Evolutionary conservation across 1,284 basidiomycete species (phyloP).

Genomic region (Trichosporon sp.): DNA sequence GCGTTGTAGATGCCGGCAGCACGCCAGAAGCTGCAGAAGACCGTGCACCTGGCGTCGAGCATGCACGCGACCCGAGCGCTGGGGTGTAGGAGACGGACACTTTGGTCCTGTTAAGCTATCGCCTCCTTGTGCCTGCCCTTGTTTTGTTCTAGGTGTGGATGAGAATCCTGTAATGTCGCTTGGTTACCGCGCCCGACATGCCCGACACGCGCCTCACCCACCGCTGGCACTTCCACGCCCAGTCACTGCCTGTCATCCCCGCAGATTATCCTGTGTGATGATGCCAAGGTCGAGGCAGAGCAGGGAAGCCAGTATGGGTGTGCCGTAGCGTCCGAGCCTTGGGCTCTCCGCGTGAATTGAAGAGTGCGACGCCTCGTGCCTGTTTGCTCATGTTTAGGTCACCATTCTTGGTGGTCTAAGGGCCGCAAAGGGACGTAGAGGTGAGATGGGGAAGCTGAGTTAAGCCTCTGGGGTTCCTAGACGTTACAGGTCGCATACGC

Average conservation of each 20-base stretch:
- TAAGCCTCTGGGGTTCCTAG: background rate
- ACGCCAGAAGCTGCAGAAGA: background rate
- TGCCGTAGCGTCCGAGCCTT: background rate
- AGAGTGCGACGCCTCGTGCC: background rate
- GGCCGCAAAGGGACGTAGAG: background rate
- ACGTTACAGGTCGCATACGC: background rate
- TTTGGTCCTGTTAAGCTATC: background rate
- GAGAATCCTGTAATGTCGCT: background rate
- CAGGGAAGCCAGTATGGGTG: no score
- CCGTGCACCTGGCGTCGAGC: background rate
- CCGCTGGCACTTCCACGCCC: background rate
- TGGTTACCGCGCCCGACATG: background rate
- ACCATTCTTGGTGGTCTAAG: background rate
- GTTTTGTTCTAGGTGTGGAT: background rate
- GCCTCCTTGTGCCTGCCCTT: background rate
- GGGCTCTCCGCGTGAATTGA: background rate
- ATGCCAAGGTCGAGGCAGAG: background rate
- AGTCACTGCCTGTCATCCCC: background rate
- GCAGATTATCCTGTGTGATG: background rate
- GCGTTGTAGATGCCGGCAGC: background rate
- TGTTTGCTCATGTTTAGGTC: constrained; percentile 1
- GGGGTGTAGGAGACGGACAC: background rate
- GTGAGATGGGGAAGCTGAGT: background rate
- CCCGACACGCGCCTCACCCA: background rate
- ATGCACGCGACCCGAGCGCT: background rate